Evolutionary conservation across 306 rosid species (phyloP).

Genomic region (Prunus mume): DNA sequence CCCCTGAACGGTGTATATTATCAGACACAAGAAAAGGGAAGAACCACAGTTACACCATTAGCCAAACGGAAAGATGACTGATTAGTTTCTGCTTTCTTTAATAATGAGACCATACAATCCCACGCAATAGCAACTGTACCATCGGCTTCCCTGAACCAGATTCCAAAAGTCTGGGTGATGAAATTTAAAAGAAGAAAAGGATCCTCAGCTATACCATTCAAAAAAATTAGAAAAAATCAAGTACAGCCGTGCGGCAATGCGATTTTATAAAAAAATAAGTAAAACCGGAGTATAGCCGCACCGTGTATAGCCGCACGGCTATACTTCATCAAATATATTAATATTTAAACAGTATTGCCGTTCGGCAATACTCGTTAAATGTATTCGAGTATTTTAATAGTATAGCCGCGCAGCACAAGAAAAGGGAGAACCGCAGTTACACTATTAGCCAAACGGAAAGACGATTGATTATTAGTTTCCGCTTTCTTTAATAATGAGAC

Average conservation of each 20-base stretch:
- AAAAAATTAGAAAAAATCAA: too few species aligned
- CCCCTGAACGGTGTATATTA: constrained; percentile 86
- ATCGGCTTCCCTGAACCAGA: constrained; percentile 81
- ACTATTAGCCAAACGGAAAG: constrained; percentile 84
- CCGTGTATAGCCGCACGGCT: too few species aligned
- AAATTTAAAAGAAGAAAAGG: too few species aligned
- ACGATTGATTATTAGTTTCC: constrained; percentile 78
- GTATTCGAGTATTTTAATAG: too few species aligned
- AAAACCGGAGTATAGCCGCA: too few species aligned
- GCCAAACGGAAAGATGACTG: constrained; percentile 84
- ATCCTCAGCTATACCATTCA: too few species aligned
- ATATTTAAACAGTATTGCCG: too few species aligned
- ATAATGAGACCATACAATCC: constrained; percentile 90
- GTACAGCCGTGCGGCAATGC: too few species aligned
- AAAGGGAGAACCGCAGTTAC: constrained; percentile 78
- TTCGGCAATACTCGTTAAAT: too few species aligned
- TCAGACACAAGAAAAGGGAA: constrained; percentile 90
- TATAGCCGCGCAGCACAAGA: too few species aligned
- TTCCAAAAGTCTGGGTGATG: constrained; percentile 76
- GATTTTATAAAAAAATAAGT: too few species aligned
- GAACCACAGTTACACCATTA: constrained; percentile 70
- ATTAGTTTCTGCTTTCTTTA: constrained; percentile 86
- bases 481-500: constrained; percentile 84
- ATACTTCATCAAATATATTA: too few species aligned
- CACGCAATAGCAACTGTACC: constrained; percentile 80